Percentiles rank a stretch among this genome's conserved stretches.
Evolutionary conservation across 352 stramenopile genomes (phyloP).

Genomic region (Thalassiosira oceanica): DNA sequence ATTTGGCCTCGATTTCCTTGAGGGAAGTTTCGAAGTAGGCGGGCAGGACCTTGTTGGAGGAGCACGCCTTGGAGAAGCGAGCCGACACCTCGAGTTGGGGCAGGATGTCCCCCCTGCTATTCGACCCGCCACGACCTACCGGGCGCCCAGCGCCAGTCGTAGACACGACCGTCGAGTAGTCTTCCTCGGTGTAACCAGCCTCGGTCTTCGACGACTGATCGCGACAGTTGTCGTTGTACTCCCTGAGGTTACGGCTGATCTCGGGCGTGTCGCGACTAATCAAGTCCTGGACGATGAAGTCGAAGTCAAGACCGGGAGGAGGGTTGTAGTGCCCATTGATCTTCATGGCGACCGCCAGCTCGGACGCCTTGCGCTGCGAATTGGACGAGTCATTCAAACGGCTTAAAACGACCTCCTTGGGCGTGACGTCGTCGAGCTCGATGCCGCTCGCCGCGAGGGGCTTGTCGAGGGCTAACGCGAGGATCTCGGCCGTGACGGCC

Average conservation of each 20-base stretch:
- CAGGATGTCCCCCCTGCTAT: background rate
- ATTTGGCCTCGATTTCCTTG: constrained; percentile 17
- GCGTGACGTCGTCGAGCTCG: constrained; percentile 13
- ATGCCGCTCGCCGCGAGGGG: constrained; percentile 11
- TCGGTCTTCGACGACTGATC: constrained; percentile 17
- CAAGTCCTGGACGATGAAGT: constrained; percentile 34
- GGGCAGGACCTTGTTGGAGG: background rate
- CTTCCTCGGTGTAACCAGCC: constrained; percentile 1
- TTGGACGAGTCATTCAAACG: background rate
- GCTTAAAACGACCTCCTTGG: constrained; percentile 17
- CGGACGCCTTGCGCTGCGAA: background rate
- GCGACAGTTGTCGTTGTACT: constrained; percentile 37
- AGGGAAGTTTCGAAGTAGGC: constrained; percentile 30
- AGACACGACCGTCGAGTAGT: constrained; percentile 14
- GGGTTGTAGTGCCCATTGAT: constrained; percentile 27
- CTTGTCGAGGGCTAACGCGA: constrained; percentile 6
- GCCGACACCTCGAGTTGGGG: too few species aligned
- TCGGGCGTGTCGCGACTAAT: constrained; percentile 27
- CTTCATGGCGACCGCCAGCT: constrained; percentile 25
- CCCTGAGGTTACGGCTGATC: constrained; percentile 14
- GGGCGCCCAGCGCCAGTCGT: background rate
- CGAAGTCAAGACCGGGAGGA: constrained; percentile 31
- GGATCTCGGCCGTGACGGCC: constrained; percentile 30
- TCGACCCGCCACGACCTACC: background rate
- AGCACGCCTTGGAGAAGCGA: constrained; percentile 22